phyloP scores from a whole-genome alignment of 2,329 filamentous ascomycete genomes.

The Xylaria sp. region DNA sequence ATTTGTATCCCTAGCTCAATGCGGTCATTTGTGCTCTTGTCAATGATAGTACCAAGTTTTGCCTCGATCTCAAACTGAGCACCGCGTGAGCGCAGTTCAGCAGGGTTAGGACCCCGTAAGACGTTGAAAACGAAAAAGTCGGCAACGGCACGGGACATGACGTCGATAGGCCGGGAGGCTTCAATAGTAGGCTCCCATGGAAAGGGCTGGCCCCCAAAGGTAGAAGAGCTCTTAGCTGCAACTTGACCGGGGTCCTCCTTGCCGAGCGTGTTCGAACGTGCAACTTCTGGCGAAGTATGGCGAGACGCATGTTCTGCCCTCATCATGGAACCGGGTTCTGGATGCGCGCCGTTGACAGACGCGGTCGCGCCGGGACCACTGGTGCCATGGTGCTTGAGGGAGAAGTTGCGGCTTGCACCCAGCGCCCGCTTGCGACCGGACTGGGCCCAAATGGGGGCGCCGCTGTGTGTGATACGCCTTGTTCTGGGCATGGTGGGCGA shows the following conservation, averaged over 20 bases:
- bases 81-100: constrained; percentile 70
- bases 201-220: constrained; percentile 47
- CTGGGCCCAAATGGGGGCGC: constrained; percentile 63
- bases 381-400: constrained; percentile 52
- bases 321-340: constrained; percentile 37
- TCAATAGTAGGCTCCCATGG: constrained; percentile 76
- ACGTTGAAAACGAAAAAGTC: constrained; percentile 83
- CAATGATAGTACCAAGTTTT: constrained; percentile 85
- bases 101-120: constrained; percentile 72
- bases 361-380: constrained; percentile 24
- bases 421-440: constrained; percentile 52
- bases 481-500: constrained; percentile 54
- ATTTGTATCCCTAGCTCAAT: constrained; percentile 70
- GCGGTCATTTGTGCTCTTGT: constrained; percentile 76
- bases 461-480: constrained; percentile 53
- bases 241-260: constrained; percentile 43
- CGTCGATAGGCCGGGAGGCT: constrained; percentile 76
- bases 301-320: constrained; percentile 54
- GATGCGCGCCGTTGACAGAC: constrained; percentile 43
- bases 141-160: constrained; percentile 78
- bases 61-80: constrained; percentile 93
- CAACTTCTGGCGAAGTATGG: constrained; percentile 60
- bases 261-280: constrained; percentile 49
- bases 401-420: constrained; percentile 57
- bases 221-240: constrained; percentile 37